These are phyloP conservation scores for Neltuma alba DNA, from an alignment of 306 rosid genomes.

Conservation along the genomic window DNA sequence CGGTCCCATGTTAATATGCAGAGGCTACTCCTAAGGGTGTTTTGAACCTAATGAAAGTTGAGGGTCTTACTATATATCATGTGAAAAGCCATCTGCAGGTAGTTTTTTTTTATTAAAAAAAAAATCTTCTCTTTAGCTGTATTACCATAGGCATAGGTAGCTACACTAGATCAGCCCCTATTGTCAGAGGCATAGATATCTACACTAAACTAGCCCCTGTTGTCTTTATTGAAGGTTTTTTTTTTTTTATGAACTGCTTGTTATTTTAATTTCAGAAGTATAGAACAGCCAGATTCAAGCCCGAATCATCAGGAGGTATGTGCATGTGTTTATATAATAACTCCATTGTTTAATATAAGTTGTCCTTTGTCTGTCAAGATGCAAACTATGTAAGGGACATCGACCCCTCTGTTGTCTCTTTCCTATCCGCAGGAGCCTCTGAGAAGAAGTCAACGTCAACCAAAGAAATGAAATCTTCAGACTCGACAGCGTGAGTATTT, in stretches of 20 bases:
- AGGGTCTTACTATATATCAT: constrained; percentile 92
- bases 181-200: neutral
- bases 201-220: constrained; percentile 8
- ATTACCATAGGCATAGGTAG: neutral
- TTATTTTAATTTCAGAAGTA: constrained; percentile 68
- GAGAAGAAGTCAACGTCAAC: constrained; percentile 52
- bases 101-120: constrained; percentile 32
- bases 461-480: constrained; percentile 71
- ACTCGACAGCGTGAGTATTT: constrained; percentile 68
- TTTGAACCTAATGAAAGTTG: constrained; percentile 80
- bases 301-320: constrained; percentile 86
- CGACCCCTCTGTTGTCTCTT: no score
- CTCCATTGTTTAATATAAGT: no score
- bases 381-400: no score
- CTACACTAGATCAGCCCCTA: constrained; percentile 2
- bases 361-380: no score
- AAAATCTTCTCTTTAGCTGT: constrained; percentile 13
- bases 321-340: no score
- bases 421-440: constrained; percentile 57
- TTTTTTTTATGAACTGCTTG: constrained; percentile 19
- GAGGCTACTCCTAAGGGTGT: constrained; percentile 99
- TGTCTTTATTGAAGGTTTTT: no score
- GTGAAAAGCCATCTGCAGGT: constrained; percentile 98
- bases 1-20: no score
- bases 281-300: constrained; percentile 94